Percentiles rank a stretch among this genome's conserved stretches.
These are phyloP conservation scores for Bassia scoparia DNA, from an alignment of 148 eudicot species.

Conservation along the genomic window DNA sequence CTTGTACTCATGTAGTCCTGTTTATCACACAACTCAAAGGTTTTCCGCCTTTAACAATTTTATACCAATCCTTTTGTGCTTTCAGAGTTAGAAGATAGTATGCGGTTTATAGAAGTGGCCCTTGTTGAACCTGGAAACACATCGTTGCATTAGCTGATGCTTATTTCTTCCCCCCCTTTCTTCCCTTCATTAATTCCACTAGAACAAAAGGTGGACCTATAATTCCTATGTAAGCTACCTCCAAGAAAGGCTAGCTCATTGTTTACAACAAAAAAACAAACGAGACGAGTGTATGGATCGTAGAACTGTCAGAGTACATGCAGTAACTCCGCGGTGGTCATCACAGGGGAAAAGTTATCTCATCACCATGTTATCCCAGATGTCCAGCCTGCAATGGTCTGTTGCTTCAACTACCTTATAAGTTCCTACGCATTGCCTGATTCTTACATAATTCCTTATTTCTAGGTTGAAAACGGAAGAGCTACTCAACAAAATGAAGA, in stretches of 20 bases:
- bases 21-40: background rate
- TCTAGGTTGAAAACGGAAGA: constrained; percentile 27
- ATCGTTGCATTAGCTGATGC: constrained; percentile 84
- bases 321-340: constrained; percentile 82
- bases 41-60: background rate
- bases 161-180: constrained; percentile 81
- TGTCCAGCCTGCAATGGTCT: constrained; percentile 88
- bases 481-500: constrained; percentile 33
- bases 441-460: constrained; percentile 18
- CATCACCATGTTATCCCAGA: constrained; percentile 52
- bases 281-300: constrained; percentile 76
- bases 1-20: background rate
- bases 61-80: background rate
- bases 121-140: constrained; percentile 63
- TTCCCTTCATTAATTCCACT: constrained; percentile 57
- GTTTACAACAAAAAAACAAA: constrained; percentile 67
- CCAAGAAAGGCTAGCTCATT: constrained; percentile 64
- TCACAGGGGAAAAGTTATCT: constrained; percentile 75
- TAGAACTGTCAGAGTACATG: constrained; percentile 69
- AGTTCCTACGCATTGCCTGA: background rate
- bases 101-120: constrained; percentile 79
- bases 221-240: constrained; percentile 63
- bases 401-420: background rate
- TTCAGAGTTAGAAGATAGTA: constrained; percentile 66
- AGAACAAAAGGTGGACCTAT: constrained; percentile 56